Conservation (phyloP, 352 stramenopile species). For the Phytophthora hybrid region DNA sequence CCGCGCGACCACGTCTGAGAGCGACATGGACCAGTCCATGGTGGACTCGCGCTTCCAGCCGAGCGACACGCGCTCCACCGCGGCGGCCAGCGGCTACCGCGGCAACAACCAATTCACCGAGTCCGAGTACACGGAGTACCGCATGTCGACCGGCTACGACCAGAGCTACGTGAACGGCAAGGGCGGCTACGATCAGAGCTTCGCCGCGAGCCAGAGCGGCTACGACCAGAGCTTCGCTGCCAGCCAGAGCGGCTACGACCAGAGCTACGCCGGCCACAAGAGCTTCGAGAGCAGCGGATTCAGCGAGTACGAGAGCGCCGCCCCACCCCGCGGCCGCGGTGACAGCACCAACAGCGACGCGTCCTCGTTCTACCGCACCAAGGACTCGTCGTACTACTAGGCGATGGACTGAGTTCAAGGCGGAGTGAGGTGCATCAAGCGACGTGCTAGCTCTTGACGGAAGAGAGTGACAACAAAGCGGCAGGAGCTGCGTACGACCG, state of each 20-base stretch:
- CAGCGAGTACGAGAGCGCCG: conserved; percentile 41
- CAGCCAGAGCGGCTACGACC: conserved; percentile 41
- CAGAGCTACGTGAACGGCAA: conserved; percentile 21
- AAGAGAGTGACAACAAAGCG: conserved; percentile 1
- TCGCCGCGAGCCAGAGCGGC: conserved; percentile 21
- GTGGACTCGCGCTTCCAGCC: conserved; percentile 24
- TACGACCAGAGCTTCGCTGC: conserved; percentile 34
- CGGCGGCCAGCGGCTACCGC: conserved; percentile 29
- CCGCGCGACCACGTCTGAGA: conserved; percentile 10
- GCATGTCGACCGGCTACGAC: conserved; percentile 36
- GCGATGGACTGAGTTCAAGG: background rate
- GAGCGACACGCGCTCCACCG: conserved; percentile 32
- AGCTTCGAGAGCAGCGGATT: conserved; percentile 54
- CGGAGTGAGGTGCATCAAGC: conserved; percentile 15
- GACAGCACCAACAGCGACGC: conserved; percentile 36
- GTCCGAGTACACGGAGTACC: conserved; percentile 43
- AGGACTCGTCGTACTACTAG: conserved; percentile 49
- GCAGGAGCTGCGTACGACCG: background rate
- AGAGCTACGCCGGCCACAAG: conserved; percentile 19
- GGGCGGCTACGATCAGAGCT: conserved; percentile 33
- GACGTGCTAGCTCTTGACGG: background rate
- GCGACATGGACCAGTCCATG: conserved; percentile 26
- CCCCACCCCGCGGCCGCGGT: conserved; percentile 14
- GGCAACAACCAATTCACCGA: conserved; percentile 27
- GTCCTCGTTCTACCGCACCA: conserved; percentile 43